Evolutionary conservation across 2,329 filamentous ascomycete species (phyloP), one percentile per base, ranked within the genome.

Genomic region (Diaporthe sp.): DNA sequence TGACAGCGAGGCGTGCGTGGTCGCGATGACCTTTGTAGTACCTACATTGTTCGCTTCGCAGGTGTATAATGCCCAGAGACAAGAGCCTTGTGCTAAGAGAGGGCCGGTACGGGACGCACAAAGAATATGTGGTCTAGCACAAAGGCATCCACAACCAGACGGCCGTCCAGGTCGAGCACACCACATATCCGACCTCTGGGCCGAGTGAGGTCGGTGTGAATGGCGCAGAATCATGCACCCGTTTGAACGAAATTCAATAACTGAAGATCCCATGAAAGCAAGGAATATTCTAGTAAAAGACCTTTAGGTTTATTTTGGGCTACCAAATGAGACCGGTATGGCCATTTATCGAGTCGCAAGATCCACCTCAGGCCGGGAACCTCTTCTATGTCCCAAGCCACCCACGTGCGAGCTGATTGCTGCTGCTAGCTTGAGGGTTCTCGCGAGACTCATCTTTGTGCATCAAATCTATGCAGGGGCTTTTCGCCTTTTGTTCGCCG

Each of bases 391-490:
- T 69, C 19, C 49, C 49, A 25, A 42, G 62, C 34, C 34, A 53
- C 25, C 22, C 28, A 37, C 22, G 2, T 3, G 37, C 49, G 5
- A 42, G 65, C 34, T 22, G 31, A 39, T 42, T n/a, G 44, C 57
- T 72, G 44, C 69, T 49, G 10, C 42, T 17, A 55, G 25, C 15
- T 1, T 57, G 37, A n/a, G 31, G 37, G 12, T 25, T 46, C 49
- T 65, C 31, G n/a, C 49, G 25, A 62, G 22, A 28, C 34, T 31
- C 65, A 22, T 55, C 58, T 55, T 57, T 15, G 46, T 46, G 37
- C 71, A 61, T 51, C 34, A 34, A 57, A 19, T 51, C 44, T 73
- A 73, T 73, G 58, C 37, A 73, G 39, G 46, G 22, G 22, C 31
- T 55, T 31, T 42, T 28, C 34, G 19, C 46, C 39, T 53, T 69